Evolutionary conservation across 192 early-diverging fungal genomes (phyloP).

Genomic region (Rhizophagus sp.): DNA sequence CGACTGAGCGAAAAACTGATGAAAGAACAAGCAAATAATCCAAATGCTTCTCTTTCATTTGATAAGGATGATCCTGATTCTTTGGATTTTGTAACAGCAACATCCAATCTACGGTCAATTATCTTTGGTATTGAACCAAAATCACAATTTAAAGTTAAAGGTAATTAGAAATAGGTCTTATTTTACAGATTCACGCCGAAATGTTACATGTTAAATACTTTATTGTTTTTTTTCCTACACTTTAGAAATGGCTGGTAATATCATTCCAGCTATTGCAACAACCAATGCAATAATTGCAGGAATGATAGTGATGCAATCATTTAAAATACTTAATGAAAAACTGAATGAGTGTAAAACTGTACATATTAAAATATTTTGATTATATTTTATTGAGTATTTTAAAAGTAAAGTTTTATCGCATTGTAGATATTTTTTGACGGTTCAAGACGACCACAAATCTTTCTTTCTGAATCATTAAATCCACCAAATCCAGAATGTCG

Average conservation of each 20-base stretch:
- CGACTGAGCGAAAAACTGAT: slow-evolving; percentile 53
- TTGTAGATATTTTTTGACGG: slow-evolving; percentile 52
- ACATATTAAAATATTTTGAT: slow-evolving; percentile 10
- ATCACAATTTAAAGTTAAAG: slow-evolving; percentile 87
- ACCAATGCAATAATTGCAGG: slow-evolving; percentile 97
- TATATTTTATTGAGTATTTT: not conserved
- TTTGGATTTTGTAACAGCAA: slow-evolving; percentile 93
- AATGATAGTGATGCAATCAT: slow-evolving; percentile 87
- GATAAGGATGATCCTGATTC: slow-evolving; percentile 95
- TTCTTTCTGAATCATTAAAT: slow-evolving; percentile 65
- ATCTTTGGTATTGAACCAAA: slow-evolving; percentile 81
- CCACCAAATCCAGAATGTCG: slow-evolving; percentile 75
- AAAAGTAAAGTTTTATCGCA: not conserved
- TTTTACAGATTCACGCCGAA: not conserved
- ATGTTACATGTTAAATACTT: not conserved
- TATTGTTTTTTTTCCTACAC: not conserved
- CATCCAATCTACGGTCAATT: slow-evolving; percentile 82
- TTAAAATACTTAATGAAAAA: slow-evolving; percentile 65
- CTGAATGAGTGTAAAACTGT: slow-evolving; percentile 58
- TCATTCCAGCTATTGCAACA: slow-evolving; percentile 97
- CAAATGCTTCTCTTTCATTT: slow-evolving; percentile 66
- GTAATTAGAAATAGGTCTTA: slow-evolving; percentile 48
- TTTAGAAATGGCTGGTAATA: slow-evolving; percentile 97
- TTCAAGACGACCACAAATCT: slow-evolving; percentile 54
- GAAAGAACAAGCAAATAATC: slow-evolving; percentile 44